These are phyloP conservation scores for Aspergillus panamensis DNA, from an alignment of 495 filamentous ascomycete species.

Conservation along the genomic window DNA sequence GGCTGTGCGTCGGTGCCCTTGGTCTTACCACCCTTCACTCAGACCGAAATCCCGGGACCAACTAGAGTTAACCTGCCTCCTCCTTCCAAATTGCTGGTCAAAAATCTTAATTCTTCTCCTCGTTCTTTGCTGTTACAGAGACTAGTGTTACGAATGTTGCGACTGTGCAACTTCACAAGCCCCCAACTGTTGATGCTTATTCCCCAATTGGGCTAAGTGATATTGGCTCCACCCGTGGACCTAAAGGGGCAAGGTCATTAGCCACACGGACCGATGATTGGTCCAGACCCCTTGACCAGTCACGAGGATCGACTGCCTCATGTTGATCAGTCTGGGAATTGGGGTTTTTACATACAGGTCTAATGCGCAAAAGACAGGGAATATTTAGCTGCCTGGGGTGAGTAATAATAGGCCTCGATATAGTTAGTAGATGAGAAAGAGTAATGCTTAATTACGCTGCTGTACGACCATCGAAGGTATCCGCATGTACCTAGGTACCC, in stretches of 20 bases:
- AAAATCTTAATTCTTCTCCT: no score
- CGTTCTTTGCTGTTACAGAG: no score
- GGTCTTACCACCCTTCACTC: no score
- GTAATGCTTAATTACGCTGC: not conserved
- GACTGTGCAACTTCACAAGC: not conserved
- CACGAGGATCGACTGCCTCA: constrained; percentile 5
- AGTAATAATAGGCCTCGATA: no score
- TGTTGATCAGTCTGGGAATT: constrained; percentile 6
- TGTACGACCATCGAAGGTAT: not conserved
- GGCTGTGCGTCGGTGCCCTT: not conserved
- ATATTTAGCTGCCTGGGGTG: no score
- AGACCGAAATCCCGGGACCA: no score
- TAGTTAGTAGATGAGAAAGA: no score
- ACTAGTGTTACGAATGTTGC: not conserved
- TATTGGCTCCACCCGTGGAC: not conserved
- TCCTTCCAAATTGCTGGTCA: no score
- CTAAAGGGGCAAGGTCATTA: constrained; percentile 5
- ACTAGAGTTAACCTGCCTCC: no score
- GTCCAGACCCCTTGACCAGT: constrained; percentile 6
- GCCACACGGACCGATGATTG: constrained; percentile 2
- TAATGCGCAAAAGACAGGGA: not conserved
- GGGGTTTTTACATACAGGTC: not conserved
- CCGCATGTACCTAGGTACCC: no score
- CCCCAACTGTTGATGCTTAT: not conserved
- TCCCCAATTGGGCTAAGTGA: not conserved